Base-by-base conservation (phyloP, 441 rosid genomes). In the Brassica hybrid region DNA sequence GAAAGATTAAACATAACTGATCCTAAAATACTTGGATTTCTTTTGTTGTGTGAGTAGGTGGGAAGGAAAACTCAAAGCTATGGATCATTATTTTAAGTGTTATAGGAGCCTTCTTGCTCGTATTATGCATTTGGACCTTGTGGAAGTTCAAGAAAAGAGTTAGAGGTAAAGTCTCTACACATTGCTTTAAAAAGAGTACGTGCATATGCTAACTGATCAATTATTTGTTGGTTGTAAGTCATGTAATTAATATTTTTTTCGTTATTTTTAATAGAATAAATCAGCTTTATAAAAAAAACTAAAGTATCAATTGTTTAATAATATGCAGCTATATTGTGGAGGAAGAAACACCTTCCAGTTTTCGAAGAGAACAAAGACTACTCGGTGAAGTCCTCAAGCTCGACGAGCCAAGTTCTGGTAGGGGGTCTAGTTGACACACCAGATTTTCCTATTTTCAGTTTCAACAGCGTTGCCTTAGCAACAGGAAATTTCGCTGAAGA, bases 401-500 rank as follows among this genome's bases (percentile, higher is more conserved):
- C 84, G 19, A 69, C 60, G 50, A 90, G 83, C 43, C 82, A 81
- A 56, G 63, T 80, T 18, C 25, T 82, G 65, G 89, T 88, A 12
- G 88, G 85, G 0, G 84, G 80, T 76, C 81, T 82, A 83, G 85
- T 84, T 18, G 76, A 78, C 23, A 84, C 87, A 56, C 72, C 91
- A 0, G 97, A 91, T 52, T 79, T 91, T 34, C 89, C 94, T 0
- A 9, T 91, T 57, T 85, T 84, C 80, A 88, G 62, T 76, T 89
- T 90, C 77, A 67, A 64, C 17, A 14, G 65, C n/a, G 43, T 94
- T 56, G 92, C 83, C 61, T 73, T 56, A 14, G 97, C 99, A n/a
- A 93, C 97, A 0, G 73, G 85, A 70, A 85, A 86, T 76, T 94
- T 94, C 52, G 81, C 90, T 5, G 90, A 87, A 71, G 87, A 83